These are phyloP conservation scores for Linum trigynum DNA, from an alignment of 345 rosid genomes.

Conservation along the genomic window DNA sequence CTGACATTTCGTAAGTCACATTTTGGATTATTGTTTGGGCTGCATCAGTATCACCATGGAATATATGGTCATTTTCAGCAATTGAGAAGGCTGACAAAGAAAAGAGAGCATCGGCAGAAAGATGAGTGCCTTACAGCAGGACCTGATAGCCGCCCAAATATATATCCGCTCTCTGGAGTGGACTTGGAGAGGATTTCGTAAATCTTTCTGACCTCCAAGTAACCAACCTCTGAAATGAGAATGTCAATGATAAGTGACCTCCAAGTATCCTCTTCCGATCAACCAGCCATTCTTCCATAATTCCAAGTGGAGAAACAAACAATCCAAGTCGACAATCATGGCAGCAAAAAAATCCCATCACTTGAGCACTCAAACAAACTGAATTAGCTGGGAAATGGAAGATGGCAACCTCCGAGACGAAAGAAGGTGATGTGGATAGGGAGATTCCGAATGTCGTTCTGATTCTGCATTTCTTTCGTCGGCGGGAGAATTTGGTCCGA, in stretches of 20 bases:
- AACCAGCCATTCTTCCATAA: conserved; percentile 27
- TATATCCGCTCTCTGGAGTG: conserved; percentile 75
- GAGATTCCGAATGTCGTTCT: background rate
- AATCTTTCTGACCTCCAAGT: conserved; percentile 70
- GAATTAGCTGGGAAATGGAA: background rate
- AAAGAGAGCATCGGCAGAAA: conserved; percentile 6
- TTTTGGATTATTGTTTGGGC: conserved; percentile 84
- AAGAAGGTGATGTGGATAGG: background rate
- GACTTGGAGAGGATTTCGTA: conserved; percentile 65
- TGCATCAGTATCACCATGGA: conserved; percentile 93
- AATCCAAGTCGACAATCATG: too few species aligned
- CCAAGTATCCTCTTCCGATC: conserved; percentile 92
- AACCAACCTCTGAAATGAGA: conserved; percentile 53
- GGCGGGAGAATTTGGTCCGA: background rate
- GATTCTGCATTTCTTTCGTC: background rate
- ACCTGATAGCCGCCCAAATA: conserved; percentile 89
- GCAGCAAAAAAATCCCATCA: background rate
- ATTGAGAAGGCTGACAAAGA: background rate
- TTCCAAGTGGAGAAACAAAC: background rate
- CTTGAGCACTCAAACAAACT: background rate
- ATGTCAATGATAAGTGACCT: conserved; percentile 31
- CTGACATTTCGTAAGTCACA: conserved; percentile 95
- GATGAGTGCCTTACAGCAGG: conserved; percentile 56
- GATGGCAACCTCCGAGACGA: background rate
- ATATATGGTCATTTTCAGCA: conserved; percentile 70